Evolutionary conservation across 2,329 filamentous ascomycete genomes (phyloP), one percentile per base, ranked within the genome.

Genomic region (Talaromyces sp.): DNA sequence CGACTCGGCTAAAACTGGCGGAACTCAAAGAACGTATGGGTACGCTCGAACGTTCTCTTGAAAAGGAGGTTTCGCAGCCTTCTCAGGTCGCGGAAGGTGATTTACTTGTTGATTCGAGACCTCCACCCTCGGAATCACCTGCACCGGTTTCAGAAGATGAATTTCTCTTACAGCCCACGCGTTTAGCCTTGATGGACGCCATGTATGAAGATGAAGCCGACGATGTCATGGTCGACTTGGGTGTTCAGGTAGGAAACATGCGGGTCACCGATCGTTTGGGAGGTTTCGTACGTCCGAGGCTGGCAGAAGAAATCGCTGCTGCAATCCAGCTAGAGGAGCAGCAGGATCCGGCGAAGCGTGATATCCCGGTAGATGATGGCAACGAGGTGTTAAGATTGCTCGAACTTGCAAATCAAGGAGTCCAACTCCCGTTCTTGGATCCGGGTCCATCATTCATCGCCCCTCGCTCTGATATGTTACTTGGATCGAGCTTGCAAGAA

Each of bases 1-100:
- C 86, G 8, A 87, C 87, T 62, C 89, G 91, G 75, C 82, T 88
- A 70, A 88, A 88, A 70, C 81, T 93, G 62, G 89, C 88, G 3
- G 88, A 92, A 72, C 89, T 93, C 74, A 93, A 93, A 78, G 90
- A 93, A 75, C 89, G 89, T 76, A 90, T 92, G 76, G 89, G 89
- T 31, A 86, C 85, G 9, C 78, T 92, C 19, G 90, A 92, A 77
- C 83, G 87, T 62, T 85, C 88, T 63, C 81, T 92, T 6, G 90
- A 92, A 75, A 81, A 87, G 50, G 88, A 91, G 73, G 85, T 90
- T 35, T 65, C 68, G 9, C 47, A 62, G 19, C 25, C 56, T 11
- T 64, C 69, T n/a, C 60, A 61, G 5, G 19, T 41, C 58, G 27
- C 64, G 43, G 54, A 62, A 35, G n/a, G 39, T 43, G 64, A 66